Conservation (phyloP, 768 basidiomycete species). For the Coprinopsis strossmayeri region DNA sequence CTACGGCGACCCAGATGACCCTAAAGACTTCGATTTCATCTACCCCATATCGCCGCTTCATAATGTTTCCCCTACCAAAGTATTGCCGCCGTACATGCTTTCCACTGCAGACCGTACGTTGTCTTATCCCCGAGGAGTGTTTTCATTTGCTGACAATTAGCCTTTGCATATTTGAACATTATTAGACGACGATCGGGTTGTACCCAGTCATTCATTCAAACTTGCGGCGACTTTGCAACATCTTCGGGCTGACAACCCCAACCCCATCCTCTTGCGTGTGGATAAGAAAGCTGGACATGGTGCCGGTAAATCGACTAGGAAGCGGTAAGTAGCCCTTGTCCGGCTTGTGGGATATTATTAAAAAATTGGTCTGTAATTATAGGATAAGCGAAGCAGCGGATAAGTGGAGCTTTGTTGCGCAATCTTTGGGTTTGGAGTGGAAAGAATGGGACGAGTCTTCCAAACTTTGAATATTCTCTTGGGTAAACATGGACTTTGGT, state of each 20-base stretch:
- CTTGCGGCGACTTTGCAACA: constrained; percentile 74
- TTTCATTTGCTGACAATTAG: too few species aligned
- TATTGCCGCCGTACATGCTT: constrained; percentile 66
- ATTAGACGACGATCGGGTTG: constrained; percentile 80
- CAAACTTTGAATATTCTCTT: constrained; percentile 11
- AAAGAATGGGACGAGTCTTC: constrained; percentile 19
- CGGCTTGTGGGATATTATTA: neutral
- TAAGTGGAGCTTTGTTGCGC: constrained; percentile 71
- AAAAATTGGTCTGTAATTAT: constrained; percentile 9
- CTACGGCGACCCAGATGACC: constrained; percentile 69
- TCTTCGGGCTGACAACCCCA: constrained; percentile 51
- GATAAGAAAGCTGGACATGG: constrained; percentile 81
- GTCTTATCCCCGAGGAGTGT: constrained; percentile 3
- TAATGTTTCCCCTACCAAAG: constrained; percentile 57
- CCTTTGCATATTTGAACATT: neutral
- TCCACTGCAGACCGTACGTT: constrained; percentile 76
- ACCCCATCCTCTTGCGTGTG: constrained; percentile 71
- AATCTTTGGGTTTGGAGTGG: constrained; percentile 50
- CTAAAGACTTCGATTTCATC: constrained; percentile 82
- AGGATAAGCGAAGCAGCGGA: constrained; percentile 75
- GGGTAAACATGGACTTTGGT: neutral
- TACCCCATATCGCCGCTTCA: constrained; percentile 75
- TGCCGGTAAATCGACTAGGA: constrained; percentile 69
- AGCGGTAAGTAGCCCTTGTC: constrained; percentile 36
- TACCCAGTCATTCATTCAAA: constrained; percentile 83